Percentiles rank a stretch among this genome's conserved stretches.
Conservation (phyloP, 73 alveolate genomes). For the Halteria grandinella region DNA sequence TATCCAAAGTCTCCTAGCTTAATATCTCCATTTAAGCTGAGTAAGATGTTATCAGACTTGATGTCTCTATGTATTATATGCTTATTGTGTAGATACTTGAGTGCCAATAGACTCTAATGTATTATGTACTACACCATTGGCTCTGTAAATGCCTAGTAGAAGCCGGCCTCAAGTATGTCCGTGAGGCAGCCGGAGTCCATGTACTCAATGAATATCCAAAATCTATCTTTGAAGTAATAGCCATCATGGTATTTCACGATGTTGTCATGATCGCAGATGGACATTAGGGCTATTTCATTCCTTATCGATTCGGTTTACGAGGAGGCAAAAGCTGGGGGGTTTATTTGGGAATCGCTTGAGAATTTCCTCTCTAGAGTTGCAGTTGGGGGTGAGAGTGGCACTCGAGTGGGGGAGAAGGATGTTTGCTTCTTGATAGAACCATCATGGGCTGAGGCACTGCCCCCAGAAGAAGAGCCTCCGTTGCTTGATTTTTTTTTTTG, state of each 20-base stretch:
- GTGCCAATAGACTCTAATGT: conserved; percentile 46
- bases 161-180: conserved; percentile 32
- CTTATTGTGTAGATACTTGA: conserved; percentile 31
- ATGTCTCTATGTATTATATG: conserved; percentile 87
- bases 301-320: background rate
- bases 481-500: no score
- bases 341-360: no score
- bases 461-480: no score
- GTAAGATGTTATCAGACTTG: conserved; percentile 79
- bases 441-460: no score
- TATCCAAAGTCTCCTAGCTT: conserved; percentile 90
- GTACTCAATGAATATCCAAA: conserved; percentile 43
- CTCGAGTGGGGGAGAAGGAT: no score
- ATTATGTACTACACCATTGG: conserved; percentile 39
- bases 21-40: conserved; percentile 60
- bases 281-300: conserved; percentile 58
- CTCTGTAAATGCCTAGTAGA: conserved; percentile 31
- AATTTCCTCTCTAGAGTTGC: no score
- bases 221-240: conserved; percentile 36
- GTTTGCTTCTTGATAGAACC: no score
- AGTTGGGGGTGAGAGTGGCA: no score
- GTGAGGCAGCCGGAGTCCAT: conserved; percentile 60
- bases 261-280: conserved; percentile 42
- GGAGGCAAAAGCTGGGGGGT: no score
- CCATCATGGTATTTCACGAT: conserved; percentile 34